phyloP scores from a whole-genome alignment of 164 flowering plant species.

The Dillenia turbinata region DNA sequence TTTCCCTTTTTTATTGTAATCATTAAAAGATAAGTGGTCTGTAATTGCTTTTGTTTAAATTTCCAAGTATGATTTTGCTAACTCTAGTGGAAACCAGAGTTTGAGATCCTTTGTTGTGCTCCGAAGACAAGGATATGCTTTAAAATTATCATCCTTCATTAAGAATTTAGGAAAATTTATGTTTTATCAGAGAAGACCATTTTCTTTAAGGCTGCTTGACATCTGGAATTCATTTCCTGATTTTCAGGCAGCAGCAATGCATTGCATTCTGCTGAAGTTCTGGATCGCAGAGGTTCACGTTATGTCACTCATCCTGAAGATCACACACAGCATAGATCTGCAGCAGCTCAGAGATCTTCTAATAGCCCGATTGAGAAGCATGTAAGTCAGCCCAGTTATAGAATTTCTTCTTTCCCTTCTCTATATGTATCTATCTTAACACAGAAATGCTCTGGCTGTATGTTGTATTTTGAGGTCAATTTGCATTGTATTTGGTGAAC shows the following conservation, averaged over 20 bases:
- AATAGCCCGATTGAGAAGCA: slow-evolving; percentile 45
- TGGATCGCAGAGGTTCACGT: slow-evolving; percentile 48
- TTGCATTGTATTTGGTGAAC: neutral
- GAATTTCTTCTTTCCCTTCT: neutral
- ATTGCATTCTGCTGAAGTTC: slow-evolving; percentile 40
- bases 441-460: neutral
- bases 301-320: slow-evolving; percentile 50
- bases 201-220: neutral
- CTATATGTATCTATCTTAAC: neutral
- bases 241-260: slow-evolving; percentile 36
- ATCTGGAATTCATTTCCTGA: slow-evolving; percentile 1
- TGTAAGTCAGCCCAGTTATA: slow-evolving; percentile 33
- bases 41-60: too few relatives aligned
- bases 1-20: too few relatives aligned
- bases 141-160: too few relatives aligned
- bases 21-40: too few relatives aligned
- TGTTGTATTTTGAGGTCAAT: neutral
- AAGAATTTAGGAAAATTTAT: too few relatives aligned
- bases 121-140: too few relatives aligned
- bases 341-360: slow-evolving; percentile 38
- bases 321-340: slow-evolving; percentile 59
- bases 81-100: too few relatives aligned
- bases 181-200: too few relatives aligned
- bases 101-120: too few relatives aligned
- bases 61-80: too few relatives aligned